phyloP scores from a whole-genome alignment of 805 yeast genomes.

The Candida quercuum region DNA sequence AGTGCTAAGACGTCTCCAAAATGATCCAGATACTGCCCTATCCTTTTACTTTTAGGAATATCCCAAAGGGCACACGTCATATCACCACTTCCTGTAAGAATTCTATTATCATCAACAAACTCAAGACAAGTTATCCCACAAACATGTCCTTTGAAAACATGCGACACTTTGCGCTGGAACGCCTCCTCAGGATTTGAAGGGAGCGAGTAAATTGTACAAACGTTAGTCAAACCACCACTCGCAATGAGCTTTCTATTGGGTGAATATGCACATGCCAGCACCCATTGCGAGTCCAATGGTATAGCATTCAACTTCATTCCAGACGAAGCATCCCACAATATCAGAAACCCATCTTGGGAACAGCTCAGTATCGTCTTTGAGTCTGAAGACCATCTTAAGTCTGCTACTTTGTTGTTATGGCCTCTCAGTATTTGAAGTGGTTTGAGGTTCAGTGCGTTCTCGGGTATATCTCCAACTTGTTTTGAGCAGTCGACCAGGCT shows the following conservation, averaged over 20 bases:
- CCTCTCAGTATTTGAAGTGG: conserved; percentile 35
- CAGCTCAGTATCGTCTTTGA: conserved; percentile 61
- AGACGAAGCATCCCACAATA: conserved; percentile 76
- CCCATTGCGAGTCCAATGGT: conserved; percentile 73
- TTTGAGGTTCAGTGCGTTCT: conserved; percentile 25
- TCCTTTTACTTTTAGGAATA: conserved; percentile 48
- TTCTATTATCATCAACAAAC: conserved; percentile 50
- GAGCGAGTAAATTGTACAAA: conserved; percentile 62
- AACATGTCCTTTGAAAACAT: conserved; percentile 71
- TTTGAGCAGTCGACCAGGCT: conserved; percentile 35
- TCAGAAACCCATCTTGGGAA: conserved; percentile 81
- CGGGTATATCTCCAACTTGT: conserved; percentile 10
- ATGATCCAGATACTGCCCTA: conserved; percentile 57
- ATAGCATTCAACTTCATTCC: conserved; percentile 70
- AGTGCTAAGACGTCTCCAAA: conserved; percentile 65
- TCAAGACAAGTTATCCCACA: conserved; percentile 77
- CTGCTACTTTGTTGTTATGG: conserved; percentile 70
- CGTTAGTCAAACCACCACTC: conserved; percentile 78
- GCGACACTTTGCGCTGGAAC: conserved; percentile 37
- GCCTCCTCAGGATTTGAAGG: conserved; percentile 21
- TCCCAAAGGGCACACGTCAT: conserved; percentile 81
- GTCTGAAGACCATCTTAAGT: conserved; percentile 63
- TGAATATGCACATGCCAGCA: conserved; percentile 66
- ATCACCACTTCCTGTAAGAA: conserved; percentile 79
- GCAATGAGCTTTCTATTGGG: conserved; percentile 66